Conservation (phyloP, 164 flowering plant genomes). For the Dillenia turbinata region DNA sequence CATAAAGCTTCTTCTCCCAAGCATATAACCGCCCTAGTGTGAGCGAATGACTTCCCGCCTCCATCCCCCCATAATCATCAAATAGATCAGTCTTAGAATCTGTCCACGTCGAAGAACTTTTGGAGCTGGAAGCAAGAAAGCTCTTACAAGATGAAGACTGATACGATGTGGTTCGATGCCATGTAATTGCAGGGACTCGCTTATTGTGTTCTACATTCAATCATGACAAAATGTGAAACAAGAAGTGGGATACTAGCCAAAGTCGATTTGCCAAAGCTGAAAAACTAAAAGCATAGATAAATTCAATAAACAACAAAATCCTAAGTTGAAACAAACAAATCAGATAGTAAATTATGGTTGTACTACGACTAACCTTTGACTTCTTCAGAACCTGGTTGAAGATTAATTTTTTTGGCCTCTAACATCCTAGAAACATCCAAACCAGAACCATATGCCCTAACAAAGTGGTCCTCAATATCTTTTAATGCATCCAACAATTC, state of each 20-base stretch:
- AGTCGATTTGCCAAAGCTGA: no score
- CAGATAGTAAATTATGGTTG: no score
- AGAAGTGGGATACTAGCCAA: no score
- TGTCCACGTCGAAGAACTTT: conserved; percentile 59
- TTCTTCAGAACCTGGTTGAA: conserved; percentile 76
- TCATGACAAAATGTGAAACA: no score
- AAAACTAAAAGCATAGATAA: no score
- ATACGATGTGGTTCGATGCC: conserved; percentile 69
- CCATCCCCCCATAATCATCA: conserved; percentile 87
- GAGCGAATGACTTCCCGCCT: conserved; percentile 82
- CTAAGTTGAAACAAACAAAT: no score
- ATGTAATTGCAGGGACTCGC: conserved; percentile 19
- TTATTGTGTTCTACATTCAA: no score
- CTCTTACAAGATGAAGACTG: conserved; percentile 76
- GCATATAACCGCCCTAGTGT: conserved; percentile 87
- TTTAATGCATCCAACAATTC: conserved; percentile 79
- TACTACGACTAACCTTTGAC: conserved; percentile 55
- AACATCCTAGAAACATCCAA: conserved; percentile 85
- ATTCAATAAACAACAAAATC: no score
- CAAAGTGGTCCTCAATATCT: conserved; percentile 80
- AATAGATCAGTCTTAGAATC: conserved; percentile 70
- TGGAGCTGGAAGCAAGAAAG: conserved; percentile 67
- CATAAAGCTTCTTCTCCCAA: conserved; percentile 97
- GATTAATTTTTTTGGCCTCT: conserved; percentile 64
- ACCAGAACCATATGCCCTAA: conserved; percentile 80